Base-by-base conservation (phyloP, 73 alveolate species). In the Paramecium tetraurelia region DNA sequence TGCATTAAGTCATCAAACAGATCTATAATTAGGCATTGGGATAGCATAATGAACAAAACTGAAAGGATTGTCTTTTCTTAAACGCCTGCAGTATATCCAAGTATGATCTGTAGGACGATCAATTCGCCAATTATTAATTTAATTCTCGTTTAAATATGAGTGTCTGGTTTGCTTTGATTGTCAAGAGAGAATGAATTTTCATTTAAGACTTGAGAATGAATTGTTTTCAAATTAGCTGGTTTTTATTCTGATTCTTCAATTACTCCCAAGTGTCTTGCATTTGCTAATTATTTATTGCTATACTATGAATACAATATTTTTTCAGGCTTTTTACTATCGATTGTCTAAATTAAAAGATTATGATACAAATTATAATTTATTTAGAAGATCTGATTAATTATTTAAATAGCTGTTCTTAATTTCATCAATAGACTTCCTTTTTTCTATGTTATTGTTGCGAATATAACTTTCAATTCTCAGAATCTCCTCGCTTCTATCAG, bases 351-450 rank as follows among this genome's bases (percentile, higher is more conserved):
- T 31, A 63, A 63, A 0, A 53, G 69, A 63, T 27, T 63, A 63
- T 63, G 48, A 63, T 63, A 63, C 84, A 63, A 53, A 53, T 53
- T 53, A 63, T 63, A 63, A 63, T 33, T 63, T 63, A 63, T 63
- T 63, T 27, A 53, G 7, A 53, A 53, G 69, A 1, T 53, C 31
- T 53, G 69, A 53, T 53, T 53, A 18, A 53, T n/a, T n/a, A 53
- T 53, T 53, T 53, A 53, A 53, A 53, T 53, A 53, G 31, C 31
- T 53, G 11, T 33, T n/a, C 69, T 53, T 53, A 18, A 18, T 14
- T n/a, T 53, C 69, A 53, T 53, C 69, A 5, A 53, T 18, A 63
- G 84, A 63, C 31, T 24, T 31, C 84, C 27, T 53, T 18, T 53
- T 53, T 18, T 53, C 69, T 53, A 53, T 53, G 8, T 18, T 53